Conservation (phyloP, 139 green algal species). For the Micractinium conductrix region DNA sequence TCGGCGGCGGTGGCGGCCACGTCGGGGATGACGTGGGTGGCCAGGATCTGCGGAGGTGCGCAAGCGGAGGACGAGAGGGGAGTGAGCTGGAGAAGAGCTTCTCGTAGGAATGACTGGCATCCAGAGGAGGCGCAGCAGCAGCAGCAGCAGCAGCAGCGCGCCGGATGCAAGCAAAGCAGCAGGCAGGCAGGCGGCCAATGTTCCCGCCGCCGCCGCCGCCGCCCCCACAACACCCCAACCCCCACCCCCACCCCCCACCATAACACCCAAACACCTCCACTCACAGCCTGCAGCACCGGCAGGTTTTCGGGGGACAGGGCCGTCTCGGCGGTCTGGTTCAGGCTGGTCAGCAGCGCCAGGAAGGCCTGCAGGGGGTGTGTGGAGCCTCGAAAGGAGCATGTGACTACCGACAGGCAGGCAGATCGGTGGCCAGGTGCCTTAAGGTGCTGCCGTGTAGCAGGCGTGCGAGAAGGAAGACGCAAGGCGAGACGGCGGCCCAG, state of each 20-base stretch:
- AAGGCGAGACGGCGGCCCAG: no score
- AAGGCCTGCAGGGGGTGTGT: no score
- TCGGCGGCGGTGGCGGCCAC: conserved; percentile 3
- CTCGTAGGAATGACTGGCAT: no score
- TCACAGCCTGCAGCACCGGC: conserved; percentile 7
- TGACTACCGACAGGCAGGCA: no score
- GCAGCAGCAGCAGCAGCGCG: not conserved
- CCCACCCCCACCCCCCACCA: not conserved
- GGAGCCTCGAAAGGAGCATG: no score
- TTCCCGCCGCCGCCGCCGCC: not conserved
- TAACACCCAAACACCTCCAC: no score
- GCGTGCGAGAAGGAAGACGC: no score
- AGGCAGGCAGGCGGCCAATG: no score
- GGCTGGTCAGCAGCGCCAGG: not conserved
- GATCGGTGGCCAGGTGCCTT: no score
- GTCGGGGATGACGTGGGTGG: conserved; percentile 53
- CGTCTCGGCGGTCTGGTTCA: conserved; percentile 44
- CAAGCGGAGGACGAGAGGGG: not conserved
- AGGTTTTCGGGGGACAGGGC: conserved; percentile 39
- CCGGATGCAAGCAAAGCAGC: not conserved
- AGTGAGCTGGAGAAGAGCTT: no score
- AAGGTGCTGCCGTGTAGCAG: no score
- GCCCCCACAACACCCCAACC: not conserved
- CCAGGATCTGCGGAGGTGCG: conserved; percentile 34
- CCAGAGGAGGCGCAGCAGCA: no score